Base-by-base conservation (phyloP, 106 monocot genomes). In the Ottelia alismoides region DNA sequence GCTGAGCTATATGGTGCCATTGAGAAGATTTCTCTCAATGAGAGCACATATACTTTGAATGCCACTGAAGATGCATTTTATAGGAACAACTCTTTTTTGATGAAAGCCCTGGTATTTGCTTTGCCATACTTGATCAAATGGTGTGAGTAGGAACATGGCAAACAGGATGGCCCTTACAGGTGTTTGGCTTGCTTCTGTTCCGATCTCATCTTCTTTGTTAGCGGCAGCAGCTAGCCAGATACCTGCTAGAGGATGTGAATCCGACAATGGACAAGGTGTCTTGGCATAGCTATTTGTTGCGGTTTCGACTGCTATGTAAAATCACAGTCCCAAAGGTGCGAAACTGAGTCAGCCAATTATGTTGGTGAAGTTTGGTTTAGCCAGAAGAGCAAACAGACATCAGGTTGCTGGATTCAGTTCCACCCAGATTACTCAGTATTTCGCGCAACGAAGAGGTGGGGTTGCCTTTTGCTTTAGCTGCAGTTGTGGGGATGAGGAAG, bases 401-500 rank as follows among this genome's bases (percentile, higher is more conserved):
- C 49, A 20, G 58, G 68, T 5, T 60, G 49, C 28, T 68, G 68
- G 68, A 84, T 90, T 52, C 90, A 90, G 19, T 72, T 90, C 48
- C 80, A 90, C 40, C 72, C 68, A n/a, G 12, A 90, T 90, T 31
- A 73, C 85, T 11, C 84, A 75, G 31, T 46, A 64, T 16, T 90
- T 90, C 25, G 77, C 77, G 0, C 79, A 31, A 14, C 67, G 65
- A 22, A 65, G 68, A 62, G 80, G 84, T 1, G 84, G 65, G 0
- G 23, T 69, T 19, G 46, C 60, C n/a, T 21, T 53, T 75, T 1
- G 77, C 92, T 20, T 78, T 66, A 11, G 71, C 83, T 9, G 66
- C 70, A 0, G 92, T 93, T 9, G 69, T 65, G 0, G 83, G 78
- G 2, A 58, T 80, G 19, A 52, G 61, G 18, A 87, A 73, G 58